These are phyloP conservation scores for Monascus ruber DNA, from an alignment of 2,329 filamentous ascomycete species.

Conservation along the genomic window DNA sequence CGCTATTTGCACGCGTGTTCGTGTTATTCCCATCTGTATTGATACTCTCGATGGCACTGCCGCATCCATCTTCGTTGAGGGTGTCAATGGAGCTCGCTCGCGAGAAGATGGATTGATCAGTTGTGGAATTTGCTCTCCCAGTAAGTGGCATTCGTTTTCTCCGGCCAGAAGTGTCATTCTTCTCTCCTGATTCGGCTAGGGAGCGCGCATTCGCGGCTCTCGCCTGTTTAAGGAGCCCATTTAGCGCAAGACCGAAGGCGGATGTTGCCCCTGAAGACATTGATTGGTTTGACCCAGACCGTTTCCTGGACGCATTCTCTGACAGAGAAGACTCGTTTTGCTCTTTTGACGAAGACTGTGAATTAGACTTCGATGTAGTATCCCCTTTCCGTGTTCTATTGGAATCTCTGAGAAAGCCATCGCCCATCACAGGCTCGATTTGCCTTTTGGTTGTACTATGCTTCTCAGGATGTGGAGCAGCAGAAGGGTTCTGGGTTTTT, in stretches of 20 bases:
- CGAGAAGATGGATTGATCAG: constrained; percentile 18
- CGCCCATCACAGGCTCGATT: constrained; percentile 6
- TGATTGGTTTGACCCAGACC: constrained; percentile 7
- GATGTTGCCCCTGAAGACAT: constrained; percentile 11
- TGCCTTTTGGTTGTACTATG: constrained; percentile 1
- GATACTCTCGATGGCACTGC: constrained; percentile 22
- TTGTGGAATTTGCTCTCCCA: constrained; percentile 24
- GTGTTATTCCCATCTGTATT: constrained; percentile 8
- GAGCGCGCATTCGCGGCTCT: constrained; percentile 21
- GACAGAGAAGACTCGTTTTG: constrained; percentile 1
- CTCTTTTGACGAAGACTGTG: constrained; percentile 10
- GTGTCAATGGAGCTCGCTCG: constrained; percentile 41
- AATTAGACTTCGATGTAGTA: constrained; percentile 8
- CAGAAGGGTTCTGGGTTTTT: too few relatives aligned
- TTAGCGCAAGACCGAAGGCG: constrained; percentile 27
- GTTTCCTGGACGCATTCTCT: constrained; percentile 7
- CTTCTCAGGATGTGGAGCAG: too few relatives aligned
- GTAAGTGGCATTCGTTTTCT: constrained; percentile 27
- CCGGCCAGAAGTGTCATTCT: constrained; percentile 9
- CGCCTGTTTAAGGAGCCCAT: constrained; percentile 30
- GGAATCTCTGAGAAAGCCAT: constrained; percentile 9
- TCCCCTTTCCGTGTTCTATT: constrained; percentile 4
- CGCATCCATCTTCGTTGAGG: constrained; percentile 33
- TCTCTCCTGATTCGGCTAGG: constrained; percentile 9
- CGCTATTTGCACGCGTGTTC: constrained; percentile 14